These are phyloP conservation scores for Gastrodia elata DNA, from an alignment of 106 monocot genomes.

Conservation along the genomic window DNA sequence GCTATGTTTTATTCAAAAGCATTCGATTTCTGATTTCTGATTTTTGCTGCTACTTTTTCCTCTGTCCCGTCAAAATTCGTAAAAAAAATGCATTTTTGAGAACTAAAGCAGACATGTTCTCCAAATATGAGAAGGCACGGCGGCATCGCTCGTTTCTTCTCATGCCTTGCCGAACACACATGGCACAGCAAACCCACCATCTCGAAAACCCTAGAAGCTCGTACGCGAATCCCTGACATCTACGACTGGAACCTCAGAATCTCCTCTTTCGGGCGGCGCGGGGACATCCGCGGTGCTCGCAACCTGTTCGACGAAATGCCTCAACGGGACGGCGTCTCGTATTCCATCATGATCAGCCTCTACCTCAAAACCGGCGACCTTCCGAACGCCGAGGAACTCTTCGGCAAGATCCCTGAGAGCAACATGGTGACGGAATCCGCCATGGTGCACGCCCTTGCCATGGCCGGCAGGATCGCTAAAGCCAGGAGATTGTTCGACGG, in stretches of 20 bases:
- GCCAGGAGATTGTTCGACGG: constrained; percentile 27
- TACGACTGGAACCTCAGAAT: constrained; percentile 18
- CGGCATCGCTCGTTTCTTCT: not conserved
- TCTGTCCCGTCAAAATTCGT: no score
- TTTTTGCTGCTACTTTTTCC: no score
- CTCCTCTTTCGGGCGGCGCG: constrained; percentile 1
- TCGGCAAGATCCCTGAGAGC: constrained; percentile 10
- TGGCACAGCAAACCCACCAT: not conserved
- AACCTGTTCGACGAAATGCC: constrained; percentile 30
- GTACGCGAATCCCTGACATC: constrained; percentile 1
- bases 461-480: constrained; percentile 17
- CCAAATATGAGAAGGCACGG: not conserved
- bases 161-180: not conserved
- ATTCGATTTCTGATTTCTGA: no score
- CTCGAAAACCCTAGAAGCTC: not conserved
- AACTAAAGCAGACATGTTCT: not conserved
- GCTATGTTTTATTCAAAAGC: no score
- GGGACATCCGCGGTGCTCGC: constrained; percentile 12
- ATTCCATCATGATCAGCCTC: constrained; percentile 30
- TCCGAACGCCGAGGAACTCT: constrained; percentile 18
- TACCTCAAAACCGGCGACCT: constrained; percentile 20
- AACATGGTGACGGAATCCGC: constrained; percentile 30
- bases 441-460: constrained; percentile 33
- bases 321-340: constrained; percentile 24
- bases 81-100: not conserved